Percentiles rank a stretch among this genome's conserved stretches.
Evolutionary conservation across 2,329 filamentous ascomycete species (phyloP).

Genomic region (Eurotiales sp.): DNA sequence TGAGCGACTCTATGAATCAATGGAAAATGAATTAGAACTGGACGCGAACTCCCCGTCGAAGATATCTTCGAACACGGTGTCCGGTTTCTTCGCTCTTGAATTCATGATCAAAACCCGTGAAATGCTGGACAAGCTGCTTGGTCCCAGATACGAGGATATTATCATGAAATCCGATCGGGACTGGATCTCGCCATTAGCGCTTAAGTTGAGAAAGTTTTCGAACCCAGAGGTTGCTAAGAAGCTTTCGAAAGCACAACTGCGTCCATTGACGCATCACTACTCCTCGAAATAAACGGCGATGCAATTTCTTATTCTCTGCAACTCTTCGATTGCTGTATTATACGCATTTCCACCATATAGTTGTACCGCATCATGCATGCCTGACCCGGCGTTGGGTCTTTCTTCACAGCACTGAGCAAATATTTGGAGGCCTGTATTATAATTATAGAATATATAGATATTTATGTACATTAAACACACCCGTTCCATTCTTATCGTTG

Average conservation of each 20-base stretch:
- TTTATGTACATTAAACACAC: no score
- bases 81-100: slow-evolving; percentile 21
- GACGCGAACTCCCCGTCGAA: slow-evolving; percentile 14
- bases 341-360: no score
- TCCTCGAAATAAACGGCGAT: background rate
- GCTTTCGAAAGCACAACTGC: slow-evolving; percentile 19
- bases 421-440: no score
- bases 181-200: slow-evolving; percentile 23
- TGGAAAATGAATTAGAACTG: slow-evolving; percentile 18
- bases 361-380: background rate
- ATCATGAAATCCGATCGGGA: slow-evolving; percentile 25
- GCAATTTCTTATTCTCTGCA: background rate
- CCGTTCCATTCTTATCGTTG: no score
- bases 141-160: slow-evolving; percentile 19
- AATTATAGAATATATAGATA: no score
- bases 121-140: slow-evolving; percentile 35
- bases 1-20: slow-evolving; percentile 25
- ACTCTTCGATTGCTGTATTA: no score
- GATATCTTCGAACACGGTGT: slow-evolving; percentile 22
- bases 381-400: background rate
- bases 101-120: slow-evolving; percentile 26
- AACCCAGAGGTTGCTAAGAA: slow-evolving; percentile 18
- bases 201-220: slow-evolving; percentile 29
- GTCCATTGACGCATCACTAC: slow-evolving; percentile 23
- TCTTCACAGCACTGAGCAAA: no score